A percentile compares a stretch with the other conserved stretches of the same genome.
phyloP scores from a whole-genome alignment of 768 basidiomycete genomes.

The Leucosporidium yakuticum region DNA sequence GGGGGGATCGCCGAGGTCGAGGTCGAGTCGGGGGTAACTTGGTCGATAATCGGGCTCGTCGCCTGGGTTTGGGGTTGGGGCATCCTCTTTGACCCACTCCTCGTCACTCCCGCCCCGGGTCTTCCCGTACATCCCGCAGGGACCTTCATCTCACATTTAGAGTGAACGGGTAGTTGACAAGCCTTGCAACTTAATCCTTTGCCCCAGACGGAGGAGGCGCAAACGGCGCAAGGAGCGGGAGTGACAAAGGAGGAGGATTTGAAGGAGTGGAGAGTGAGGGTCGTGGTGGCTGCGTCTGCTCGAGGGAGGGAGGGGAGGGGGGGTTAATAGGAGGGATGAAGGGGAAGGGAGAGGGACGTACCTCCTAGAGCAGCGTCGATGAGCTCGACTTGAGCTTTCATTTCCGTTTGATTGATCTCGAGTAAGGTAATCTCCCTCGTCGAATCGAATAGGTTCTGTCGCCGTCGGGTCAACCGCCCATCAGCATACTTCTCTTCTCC shows the following conservation, averaged over 20 bases:
- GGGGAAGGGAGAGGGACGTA: background rate
- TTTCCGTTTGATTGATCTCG: constrained; percentile 8
- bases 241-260: constrained; percentile 25
- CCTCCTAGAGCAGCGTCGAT: constrained; percentile 25
- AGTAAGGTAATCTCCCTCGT: constrained; percentile 12
- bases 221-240: constrained; percentile 22
- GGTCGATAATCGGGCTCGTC: background rate
- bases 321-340: background rate
- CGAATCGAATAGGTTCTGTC: constrained; percentile 26
- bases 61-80: background rate
- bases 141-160: constrained; percentile 32
- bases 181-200: constrained; percentile 24
- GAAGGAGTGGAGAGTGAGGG: constrained; percentile 22
- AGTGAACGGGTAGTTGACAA: constrained; percentile 16
- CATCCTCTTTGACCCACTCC: background rate
- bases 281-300: constrained; percentile 4
- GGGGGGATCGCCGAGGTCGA: background rate
- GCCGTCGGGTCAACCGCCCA: background rate
- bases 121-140: constrained; percentile 15
- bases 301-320: background rate
- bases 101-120: constrained; percentile 9
- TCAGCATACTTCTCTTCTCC: background rate
- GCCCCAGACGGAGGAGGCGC: constrained; percentile 27
- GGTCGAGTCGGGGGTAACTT: background rate
- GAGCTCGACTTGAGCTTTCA: constrained; percentile 6